Evolutionary conservation across 139 green algal species (phyloP).

Genomic region (Coelastrella sp.): DNA sequence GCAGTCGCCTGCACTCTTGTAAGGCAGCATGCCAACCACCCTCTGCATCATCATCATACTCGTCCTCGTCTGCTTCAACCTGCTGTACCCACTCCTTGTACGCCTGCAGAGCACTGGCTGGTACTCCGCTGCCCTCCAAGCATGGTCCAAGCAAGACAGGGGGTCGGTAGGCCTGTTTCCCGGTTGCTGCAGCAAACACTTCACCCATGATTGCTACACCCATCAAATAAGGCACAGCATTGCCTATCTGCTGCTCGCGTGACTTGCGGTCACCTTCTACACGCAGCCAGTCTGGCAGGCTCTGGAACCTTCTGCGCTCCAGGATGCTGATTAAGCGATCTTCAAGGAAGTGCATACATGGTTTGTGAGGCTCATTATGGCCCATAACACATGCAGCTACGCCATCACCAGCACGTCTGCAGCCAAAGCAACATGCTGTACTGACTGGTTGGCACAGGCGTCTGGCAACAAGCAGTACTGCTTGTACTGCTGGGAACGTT

Average conservation of each 20-base stretch:
- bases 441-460: too few relatives aligned
- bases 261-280: not conserved
- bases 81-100: not conserved
- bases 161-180: not conserved
- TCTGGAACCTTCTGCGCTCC: not conserved
- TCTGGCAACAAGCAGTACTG: too few relatives aligned
- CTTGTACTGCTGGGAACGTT: too few relatives aligned
- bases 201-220: not conserved
- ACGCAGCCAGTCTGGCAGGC: constrained; percentile 21
- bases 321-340: not conserved
- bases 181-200: constrained; percentile 26
- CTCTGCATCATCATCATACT: not conserved
- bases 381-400: not conserved
- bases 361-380: not conserved
- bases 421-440: not conserved
- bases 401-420: not conserved
- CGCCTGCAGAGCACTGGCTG: not conserved
- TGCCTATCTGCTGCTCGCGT: constrained; percentile 15
- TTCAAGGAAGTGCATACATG: constrained; percentile 16
- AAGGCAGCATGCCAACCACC: not conserved
- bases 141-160: constrained; percentile 10
- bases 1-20: constrained; percentile 11
- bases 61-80: not conserved
- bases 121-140: not conserved
- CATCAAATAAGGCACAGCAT: constrained; percentile 31